phyloP scores from a whole-genome alignment of 2,329 filamentous ascomycete species.

The Didymella lethalis region DNA sequence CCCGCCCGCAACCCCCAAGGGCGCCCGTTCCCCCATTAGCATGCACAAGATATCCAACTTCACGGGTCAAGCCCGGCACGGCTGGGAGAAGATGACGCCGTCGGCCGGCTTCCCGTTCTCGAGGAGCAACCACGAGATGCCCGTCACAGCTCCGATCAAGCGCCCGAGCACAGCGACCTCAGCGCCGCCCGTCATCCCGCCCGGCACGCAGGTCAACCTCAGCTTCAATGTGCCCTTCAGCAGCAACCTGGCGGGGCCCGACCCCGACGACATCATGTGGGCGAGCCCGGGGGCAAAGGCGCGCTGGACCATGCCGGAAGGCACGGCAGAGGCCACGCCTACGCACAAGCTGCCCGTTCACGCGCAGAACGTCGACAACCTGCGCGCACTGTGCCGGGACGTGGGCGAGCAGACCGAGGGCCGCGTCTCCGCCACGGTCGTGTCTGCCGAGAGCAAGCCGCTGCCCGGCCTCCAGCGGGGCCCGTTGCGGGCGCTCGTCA shows the following conservation, averaged over 20 bases:
- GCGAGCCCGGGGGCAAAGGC: constrained; percentile 86
- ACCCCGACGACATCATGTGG: constrained; percentile 93
- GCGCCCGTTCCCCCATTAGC: constrained; percentile 39
- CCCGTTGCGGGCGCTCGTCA: constrained; percentile 63
- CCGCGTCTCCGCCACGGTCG: constrained; percentile 81
- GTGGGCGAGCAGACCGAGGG: constrained; percentile 71
- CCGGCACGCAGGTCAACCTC: constrained; percentile 83
- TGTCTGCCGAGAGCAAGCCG: constrained; percentile 77
- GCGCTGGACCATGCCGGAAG: constrained; percentile 92
- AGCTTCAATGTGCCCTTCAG: constrained; percentile 98
- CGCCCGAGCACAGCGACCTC: constrained; percentile 59
- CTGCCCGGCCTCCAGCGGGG: constrained; percentile 61
- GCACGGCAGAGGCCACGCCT: constrained; percentile 81
- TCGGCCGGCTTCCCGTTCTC: constrained; percentile 69
- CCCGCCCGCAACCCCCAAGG: constrained; percentile 40
- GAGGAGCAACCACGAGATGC: constrained; percentile 64
- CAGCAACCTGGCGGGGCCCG: constrained; percentile 88
- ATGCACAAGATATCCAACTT: constrained; percentile 76
- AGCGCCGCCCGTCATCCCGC: constrained; percentile 69
- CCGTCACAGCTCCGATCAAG: constrained; percentile 62
- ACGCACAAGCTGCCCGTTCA: constrained; percentile 93
- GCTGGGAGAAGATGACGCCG: constrained; percentile 72
- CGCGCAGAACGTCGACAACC: constrained; percentile 79
- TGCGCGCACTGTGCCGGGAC: constrained; percentile 81
- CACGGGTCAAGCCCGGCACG: constrained; percentile 70